Conservation (phyloP, 352 stramenopile genomes). For the Globisporangium megalacanthum region DNA sequence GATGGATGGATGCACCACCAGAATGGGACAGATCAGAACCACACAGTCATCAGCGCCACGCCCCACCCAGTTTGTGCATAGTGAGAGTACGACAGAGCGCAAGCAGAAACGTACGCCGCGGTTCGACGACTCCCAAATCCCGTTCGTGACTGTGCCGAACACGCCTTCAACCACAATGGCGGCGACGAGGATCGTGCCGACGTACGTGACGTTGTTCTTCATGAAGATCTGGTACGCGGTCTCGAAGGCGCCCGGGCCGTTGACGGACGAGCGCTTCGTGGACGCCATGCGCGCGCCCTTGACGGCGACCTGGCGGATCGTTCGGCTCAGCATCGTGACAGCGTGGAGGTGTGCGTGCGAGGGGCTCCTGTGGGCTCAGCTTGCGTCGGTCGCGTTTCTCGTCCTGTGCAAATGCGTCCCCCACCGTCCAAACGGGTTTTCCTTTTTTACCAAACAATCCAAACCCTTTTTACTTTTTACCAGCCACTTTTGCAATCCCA, state of each 20-base stretch:
- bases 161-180: constrained; percentile 63
- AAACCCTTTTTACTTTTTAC: neutral
- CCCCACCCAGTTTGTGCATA: too few species aligned
- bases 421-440: neutral
- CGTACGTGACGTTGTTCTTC: constrained; percentile 79
- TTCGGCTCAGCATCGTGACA: constrained; percentile 46
- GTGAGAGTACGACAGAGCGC: neutral
- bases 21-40: constrained; percentile 14
- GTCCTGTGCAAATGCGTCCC: neutral
- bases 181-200: constrained; percentile 69
- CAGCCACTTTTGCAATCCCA: neutral
- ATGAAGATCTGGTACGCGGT: constrained; percentile 71
- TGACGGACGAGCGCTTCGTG: constrained; percentile 74
- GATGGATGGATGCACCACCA: constrained; percentile 25
- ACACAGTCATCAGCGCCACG: constrained; percentile 4
- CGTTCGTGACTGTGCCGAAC: constrained; percentile 66
- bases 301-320: constrained; percentile 37
- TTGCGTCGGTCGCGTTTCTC: constrained; percentile 4
- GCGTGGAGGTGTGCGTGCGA: neutral
- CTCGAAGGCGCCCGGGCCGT: constrained; percentile 65
- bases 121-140: constrained; percentile 81
- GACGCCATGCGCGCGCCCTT: constrained; percentile 41
- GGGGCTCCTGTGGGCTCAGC: neutral
- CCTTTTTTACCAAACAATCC: too few species aligned
- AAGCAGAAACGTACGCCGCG: constrained; percentile 47